A percentile compares a stretch with the other conserved stretches of the same genome.
Conservation (phyloP, 257 asterid species). For the Mentha longifolia region DNA sequence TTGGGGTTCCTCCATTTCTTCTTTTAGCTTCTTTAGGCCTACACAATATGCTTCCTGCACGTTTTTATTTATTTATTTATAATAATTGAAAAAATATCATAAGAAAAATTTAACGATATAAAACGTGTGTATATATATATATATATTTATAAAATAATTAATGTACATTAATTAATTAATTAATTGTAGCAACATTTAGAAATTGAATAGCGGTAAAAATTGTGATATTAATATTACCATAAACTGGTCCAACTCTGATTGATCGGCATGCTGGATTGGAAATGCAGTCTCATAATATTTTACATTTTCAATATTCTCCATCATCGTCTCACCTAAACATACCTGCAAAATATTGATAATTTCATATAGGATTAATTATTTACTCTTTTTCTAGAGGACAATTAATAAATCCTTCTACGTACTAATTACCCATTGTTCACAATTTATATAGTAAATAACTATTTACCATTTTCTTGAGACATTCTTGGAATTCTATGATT, state of each 20-base stretch:
- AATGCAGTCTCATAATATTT: neutral
- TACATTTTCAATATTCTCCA: slow-evolving; percentile 13
- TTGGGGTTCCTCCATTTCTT: slow-evolving; percentile 55
- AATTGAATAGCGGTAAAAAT: no score
- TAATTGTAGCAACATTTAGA: no score
- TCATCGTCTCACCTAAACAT: slow-evolving; percentile 38
- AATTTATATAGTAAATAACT: no score
- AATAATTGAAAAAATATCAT: neutral
- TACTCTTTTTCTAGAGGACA: no score
- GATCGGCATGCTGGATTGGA: slow-evolving; percentile 26
- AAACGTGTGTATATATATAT: neutral
- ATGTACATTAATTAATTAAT: no score
- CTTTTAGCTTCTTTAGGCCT: slow-evolving; percentile 50
- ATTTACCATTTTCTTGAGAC: neutral
- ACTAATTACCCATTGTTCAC: neutral
- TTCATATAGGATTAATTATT: no score
- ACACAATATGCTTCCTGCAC: slow-evolving; percentile 58
- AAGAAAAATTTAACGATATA: neutral
- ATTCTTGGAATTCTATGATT: neutral
- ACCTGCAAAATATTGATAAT: slow-evolving; percentile 32
- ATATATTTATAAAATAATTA: neutral
- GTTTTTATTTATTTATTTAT: neutral
- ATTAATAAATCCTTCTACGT: neutral
- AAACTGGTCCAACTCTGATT: slow-evolving; percentile 55
- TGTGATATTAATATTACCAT: slow-evolving; percentile 42